Base-by-base conservation (phyloP, 2,329 filamentous ascomycete species). In the Alternaria solani region DNA sequence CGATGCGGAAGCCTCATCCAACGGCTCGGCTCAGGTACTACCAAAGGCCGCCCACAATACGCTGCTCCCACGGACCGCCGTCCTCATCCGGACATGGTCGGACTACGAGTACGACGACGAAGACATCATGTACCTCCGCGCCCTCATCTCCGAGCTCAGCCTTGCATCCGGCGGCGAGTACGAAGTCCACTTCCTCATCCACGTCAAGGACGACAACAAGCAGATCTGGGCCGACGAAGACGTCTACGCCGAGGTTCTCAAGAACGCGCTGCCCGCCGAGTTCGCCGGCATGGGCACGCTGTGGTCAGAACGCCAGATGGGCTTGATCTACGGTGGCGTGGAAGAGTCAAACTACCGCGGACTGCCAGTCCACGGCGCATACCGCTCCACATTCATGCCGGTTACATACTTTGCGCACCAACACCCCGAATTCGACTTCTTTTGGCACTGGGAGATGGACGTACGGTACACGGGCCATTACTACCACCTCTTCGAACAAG, bases 381-480 rank as follows among this genome's bases (percentile, higher is more conserved):
- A 86, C 78, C 86, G 91, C 53, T 94, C 92, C 55, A 87, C 95
- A 9, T 93, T 93, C 71, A 96, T 98, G 92, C 93, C 94, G 0
- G 89, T 98, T 82, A 94, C 97, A 74, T 91, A 94, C 78, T 98
- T 98, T 76, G 92, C 94, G 6, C 89, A 94, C 73, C 86, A 88
- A 70, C 93, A 97, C 78, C 91, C 92, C 1, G 93, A 96, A 76
- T 97, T 94, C 73, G 92, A 96, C 48, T 92, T 89, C 80, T 93
- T 93, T 78, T 97, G 93, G 93, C 92, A 96, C 67, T 96, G 93
- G 92, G 93, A 97, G 78, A 94, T 96, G 89, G 93, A 97, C 72
- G 88, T 94, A 44, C 89, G 93, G 30, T 96, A 96, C 77, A 95
- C 91, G 0, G 93, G 93, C 36, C 93, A 97, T 79, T 94, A 91